Conservation (phyloP, 2,329 filamentous ascomycete genomes). For the Periglandula ipomoeae region DNA sequence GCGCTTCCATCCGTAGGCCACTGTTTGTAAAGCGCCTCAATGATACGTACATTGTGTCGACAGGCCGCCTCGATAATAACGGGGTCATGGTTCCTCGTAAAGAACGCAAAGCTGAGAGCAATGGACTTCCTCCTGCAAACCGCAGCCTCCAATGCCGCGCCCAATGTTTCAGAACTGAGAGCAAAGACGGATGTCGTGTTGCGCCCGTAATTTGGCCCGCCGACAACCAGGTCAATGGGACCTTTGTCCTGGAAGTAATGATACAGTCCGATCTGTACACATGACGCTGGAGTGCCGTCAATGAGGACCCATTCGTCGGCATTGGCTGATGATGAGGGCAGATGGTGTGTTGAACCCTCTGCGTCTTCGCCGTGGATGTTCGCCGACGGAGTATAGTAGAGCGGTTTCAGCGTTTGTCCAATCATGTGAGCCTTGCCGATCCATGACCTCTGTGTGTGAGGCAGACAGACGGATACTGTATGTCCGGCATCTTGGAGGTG, state of each 20-base stretch:
- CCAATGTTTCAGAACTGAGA: constrained; percentile 67
- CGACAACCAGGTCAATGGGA: constrained; percentile 67
- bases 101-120: constrained; percentile 86
- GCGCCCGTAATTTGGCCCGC: constrained; percentile 74
- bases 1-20: constrained; percentile 59
- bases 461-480: constrained; percentile 82
- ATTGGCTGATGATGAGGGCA: constrained; percentile 41
- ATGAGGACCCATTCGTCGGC: constrained; percentile 75
- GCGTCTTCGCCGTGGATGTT: constrained; percentile 30
- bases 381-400: constrained; percentile 64
- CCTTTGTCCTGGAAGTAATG: constrained; percentile 68
- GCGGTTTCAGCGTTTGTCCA: constrained; percentile 73
- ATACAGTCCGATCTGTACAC: constrained; percentile 73
- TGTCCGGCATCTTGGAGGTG: constrained; percentile 68
- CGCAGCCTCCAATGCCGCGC: constrained; percentile 68
- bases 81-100: constrained; percentile 73
- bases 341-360: constrained; percentile 57
- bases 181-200: constrained; percentile 77
- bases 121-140: constrained; percentile 62
- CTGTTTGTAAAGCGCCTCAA: constrained; percentile 68
- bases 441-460: constrained; percentile 89
- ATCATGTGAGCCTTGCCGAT: constrained; percentile 98
- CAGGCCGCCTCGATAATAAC: constrained; percentile 71
- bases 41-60: constrained; percentile 62
- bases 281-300: constrained; percentile 72